phyloP scores from a whole-genome alignment of 306 rosid genomes.

The Castanea sativa region DNA sequence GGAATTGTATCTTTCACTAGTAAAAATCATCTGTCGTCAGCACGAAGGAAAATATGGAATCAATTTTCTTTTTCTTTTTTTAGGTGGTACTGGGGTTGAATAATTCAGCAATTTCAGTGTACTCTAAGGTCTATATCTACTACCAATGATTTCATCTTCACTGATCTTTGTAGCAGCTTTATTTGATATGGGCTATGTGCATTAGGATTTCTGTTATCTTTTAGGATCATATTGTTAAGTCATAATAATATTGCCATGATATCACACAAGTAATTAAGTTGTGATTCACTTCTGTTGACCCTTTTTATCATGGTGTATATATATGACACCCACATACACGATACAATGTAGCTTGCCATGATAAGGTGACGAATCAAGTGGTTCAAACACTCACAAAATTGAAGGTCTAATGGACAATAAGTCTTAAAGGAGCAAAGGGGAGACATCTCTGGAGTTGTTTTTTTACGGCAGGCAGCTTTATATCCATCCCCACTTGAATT shows the following conservation, averaged over 20 bases:
- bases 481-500: conserved; percentile 10
- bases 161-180: conserved; percentile 1
- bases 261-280: not conserved
- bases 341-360: not conserved
- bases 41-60: too few relatives aligned
- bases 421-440: not conserved
- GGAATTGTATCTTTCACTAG: too few relatives aligned
- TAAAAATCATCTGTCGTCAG: too few relatives aligned
- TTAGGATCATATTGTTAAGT: conserved; percentile 18
- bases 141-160: not conserved
- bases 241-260: not conserved
- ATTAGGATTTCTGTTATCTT: conserved; percentile 43
- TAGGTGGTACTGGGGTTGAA: not conserved
- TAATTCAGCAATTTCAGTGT: conserved; percentile 6
- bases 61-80: too few relatives aligned
- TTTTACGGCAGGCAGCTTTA: conserved; percentile 17
- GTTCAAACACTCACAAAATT: conserved; percentile 1
- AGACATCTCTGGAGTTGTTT: conserved; percentile 30
- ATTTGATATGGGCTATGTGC: conserved; percentile 54
- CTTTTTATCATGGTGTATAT: conserved; percentile 13
- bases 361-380: conserved; percentile 31
- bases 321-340: conserved; percentile 36
- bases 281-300: conserved; percentile 42
- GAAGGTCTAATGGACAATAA: not conserved
- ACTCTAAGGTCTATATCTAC: not conserved